Percentiles rank a stretch among this genome's conserved stretches.
These are phyloP conservation scores for Xylariaceae sp. DNA, from an alignment of 2,329 filamentous ascomycete genomes.

Conservation along the genomic window DNA sequence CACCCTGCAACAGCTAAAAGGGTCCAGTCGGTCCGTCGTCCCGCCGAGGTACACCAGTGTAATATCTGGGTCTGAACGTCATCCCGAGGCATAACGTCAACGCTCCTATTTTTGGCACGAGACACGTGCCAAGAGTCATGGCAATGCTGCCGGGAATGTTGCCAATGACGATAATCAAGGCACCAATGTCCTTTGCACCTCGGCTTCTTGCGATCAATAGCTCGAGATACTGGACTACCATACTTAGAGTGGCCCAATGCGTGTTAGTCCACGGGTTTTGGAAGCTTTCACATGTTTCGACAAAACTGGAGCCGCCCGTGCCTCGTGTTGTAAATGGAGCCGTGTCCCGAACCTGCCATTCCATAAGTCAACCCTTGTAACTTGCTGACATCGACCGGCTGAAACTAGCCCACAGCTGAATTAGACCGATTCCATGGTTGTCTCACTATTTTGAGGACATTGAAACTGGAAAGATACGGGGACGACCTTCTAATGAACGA, in stretches of 20 bases:
- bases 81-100: conserved; percentile 4
- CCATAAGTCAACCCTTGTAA: conserved; percentile 27
- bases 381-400: conserved; percentile 6
- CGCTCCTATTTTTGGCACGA: conserved; percentile 11
- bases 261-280: conserved; percentile 16
- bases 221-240: conserved; percentile 12
- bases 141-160: neutral
- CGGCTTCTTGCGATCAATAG: conserved; percentile 13
- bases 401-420: neutral
- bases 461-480: conserved; percentile 9
- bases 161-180: conserved; percentile 5
- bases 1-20: conserved; percentile 10
- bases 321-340: conserved; percentile 30
- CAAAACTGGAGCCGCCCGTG: conserved; percentile 17
- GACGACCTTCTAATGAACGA: conserved; percentile 7
- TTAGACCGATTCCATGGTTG: conserved; percentile 3
- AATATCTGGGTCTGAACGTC: neutral
- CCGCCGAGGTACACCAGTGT: neutral
- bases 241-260: conserved; percentile 16
- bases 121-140: conserved; percentile 3
- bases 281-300: conserved; percentile 16
- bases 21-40: neutral
- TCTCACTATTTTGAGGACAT: neutral
- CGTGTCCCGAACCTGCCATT: conserved; percentile 25
- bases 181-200: conserved; percentile 15